Conservation (phyloP, 2,329 filamentous ascomycete species). For the Rhinocladiella similis region DNA sequence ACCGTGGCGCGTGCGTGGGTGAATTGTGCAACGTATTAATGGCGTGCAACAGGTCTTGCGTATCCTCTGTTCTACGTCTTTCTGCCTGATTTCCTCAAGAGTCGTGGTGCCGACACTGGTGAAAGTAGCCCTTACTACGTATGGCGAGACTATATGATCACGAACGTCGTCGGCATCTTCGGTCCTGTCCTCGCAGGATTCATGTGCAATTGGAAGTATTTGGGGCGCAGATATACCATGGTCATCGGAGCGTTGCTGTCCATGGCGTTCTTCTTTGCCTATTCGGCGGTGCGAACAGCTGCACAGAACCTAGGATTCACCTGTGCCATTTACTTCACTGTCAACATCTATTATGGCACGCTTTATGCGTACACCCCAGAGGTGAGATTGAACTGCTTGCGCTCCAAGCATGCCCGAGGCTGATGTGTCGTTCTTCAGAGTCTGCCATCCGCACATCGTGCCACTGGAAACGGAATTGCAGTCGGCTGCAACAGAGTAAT, state of each 20-base stretch:
- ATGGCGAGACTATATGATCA: conserved; percentile 78
- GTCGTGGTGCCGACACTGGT: conserved; percentile 67
- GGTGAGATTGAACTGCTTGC: conserved; percentile 38
- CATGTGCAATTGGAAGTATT: conserved; percentile 65
- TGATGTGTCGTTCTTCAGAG: conserved; percentile 4
- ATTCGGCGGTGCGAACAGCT: conserved; percentile 65
- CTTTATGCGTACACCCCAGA: conserved; percentile 77
- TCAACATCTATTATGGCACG: conserved; percentile 68
- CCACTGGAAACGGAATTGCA: conserved; percentile 72
- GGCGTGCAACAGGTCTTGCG: conserved; percentile 4
- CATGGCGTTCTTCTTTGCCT: conserved; percentile 71
- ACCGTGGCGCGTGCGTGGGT: neutral
- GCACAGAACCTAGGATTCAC: conserved; percentile 67
- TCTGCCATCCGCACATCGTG: conserved; percentile 63
- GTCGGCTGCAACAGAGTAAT: conserved; percentile 72
- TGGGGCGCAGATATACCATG: conserved; percentile 74
- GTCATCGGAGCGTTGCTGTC: conserved; percentile 61
- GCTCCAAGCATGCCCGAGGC: neutral
- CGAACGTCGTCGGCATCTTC: conserved; percentile 70
- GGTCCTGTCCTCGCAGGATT: conserved; percentile 70
- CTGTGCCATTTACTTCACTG: conserved; percentile 68
- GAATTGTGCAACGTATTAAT: neutral
- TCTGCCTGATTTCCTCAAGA: conserved; percentile 47
- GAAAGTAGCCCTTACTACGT: conserved; percentile 73
- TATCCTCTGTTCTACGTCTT: conserved; percentile 81